These are phyloP conservation scores for Adansonia rubrostipa DNA, from an alignment of 441 rosid species.

Conservation along the genomic window DNA sequence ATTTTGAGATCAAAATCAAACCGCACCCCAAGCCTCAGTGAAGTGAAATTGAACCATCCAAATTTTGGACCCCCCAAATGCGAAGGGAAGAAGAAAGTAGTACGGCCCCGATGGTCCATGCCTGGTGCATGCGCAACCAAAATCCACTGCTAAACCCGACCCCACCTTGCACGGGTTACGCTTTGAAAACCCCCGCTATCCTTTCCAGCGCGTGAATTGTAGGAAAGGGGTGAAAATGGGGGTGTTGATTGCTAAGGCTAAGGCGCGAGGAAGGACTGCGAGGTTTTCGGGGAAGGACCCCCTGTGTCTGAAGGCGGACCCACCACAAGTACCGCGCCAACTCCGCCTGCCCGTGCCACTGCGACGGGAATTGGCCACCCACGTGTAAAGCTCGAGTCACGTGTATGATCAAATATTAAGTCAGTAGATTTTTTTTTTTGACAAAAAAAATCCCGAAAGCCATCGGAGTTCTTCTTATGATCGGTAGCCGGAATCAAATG, in stretches of 20 bases:
- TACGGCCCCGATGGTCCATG: not conserved
- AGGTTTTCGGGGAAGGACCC: not conserved
- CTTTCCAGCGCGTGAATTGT: not conserved
- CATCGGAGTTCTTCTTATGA: not conserved
- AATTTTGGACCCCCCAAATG: slow-evolving; percentile 18
- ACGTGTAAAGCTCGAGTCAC: slow-evolving; percentile 28
- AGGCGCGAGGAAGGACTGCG: not conserved
- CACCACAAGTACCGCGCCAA: not conserved
- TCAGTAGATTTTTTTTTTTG: too few species aligned
- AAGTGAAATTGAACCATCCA: slow-evolving; percentile 4
- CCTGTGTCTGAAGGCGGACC: not conserved
- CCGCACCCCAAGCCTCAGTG: not conserved
- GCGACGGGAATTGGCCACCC: not conserved
- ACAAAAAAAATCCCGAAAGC: too few species aligned
- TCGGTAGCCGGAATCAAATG: not conserved
- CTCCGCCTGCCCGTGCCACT: not conserved
- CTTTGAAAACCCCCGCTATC: not conserved
- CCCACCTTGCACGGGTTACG: not conserved
- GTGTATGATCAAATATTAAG: not conserved
- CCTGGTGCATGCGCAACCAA: slow-evolving; percentile 6
- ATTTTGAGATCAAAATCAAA: too few species aligned
- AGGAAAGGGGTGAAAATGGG: not conserved
- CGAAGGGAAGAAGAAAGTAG: not conserved
- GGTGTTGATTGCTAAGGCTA: not conserved
- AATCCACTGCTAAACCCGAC: not conserved